These are phyloP conservation scores for Coniochaeta ligniaria DNA, from an alignment of 2,329 filamentous ascomycete genomes.

Conservation along the genomic window DNA sequence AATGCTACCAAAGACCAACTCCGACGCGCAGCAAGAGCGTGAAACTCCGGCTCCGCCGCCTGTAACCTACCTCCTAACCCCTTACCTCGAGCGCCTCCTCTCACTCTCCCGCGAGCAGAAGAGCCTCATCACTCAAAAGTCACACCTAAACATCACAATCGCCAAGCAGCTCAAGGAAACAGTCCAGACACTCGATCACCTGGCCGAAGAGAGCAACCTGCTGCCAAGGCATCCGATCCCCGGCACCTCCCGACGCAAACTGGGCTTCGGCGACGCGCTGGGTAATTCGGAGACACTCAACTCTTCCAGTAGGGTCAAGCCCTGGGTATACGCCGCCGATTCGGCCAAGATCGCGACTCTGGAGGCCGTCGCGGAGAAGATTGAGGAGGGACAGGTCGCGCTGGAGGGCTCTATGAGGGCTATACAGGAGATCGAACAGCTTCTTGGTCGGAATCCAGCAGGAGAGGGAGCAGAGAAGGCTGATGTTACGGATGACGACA, in stretches of 20 bases:
- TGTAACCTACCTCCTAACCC: conserved; percentile 39
- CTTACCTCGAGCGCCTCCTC: conserved; percentile 49
- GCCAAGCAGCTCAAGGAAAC: conserved; percentile 43
- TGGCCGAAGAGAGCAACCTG: conserved; percentile 56
- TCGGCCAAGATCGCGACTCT: conserved; percentile 52
- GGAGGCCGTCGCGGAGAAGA: conserved; percentile 50
- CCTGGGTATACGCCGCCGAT: conserved; percentile 55
- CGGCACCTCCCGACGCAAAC: conserved; percentile 14
- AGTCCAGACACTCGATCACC: conserved; percentile 40
- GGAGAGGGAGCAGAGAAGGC: conserved; percentile 10
- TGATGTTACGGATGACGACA: conserved; percentile 17
- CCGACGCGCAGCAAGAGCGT: background rate
- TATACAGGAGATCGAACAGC: conserved; percentile 39
- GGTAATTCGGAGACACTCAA: conserved; percentile 28
- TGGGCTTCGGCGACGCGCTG: conserved; percentile 34
- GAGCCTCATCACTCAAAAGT: conserved; percentile 48
- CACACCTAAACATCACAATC: conserved; percentile 44
- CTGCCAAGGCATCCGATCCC: conserved; percentile 41
- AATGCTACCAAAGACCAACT: conserved; percentile 4
- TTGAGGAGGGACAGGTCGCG: conserved; percentile 51
- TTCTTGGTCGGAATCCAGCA: conserved; percentile 32
- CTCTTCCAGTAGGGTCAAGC: conserved; percentile 36
- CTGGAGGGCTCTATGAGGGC: conserved; percentile 44
- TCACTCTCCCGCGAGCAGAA: conserved; percentile 49
- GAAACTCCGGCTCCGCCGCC: conserved; percentile 11